These are phyloP conservation scores for Starmerella sp. DNA, from an alignment of 805 yeast genomes.

Conservation along the genomic window DNA sequence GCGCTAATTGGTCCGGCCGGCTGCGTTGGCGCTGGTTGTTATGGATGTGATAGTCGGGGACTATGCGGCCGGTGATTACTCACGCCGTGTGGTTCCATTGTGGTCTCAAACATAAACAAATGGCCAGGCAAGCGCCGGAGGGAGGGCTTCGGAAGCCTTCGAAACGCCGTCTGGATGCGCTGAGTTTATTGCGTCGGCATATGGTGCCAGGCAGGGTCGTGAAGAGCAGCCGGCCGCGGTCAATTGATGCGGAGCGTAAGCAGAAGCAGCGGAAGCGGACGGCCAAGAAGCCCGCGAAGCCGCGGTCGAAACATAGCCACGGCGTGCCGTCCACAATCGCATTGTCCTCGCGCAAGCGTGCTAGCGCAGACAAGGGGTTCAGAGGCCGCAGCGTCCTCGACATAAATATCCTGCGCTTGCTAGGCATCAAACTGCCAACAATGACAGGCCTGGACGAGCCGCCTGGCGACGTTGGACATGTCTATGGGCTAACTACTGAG, in stretches of 20 bases:
- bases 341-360: not conserved
- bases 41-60: not conserved
- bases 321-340: not conserved
- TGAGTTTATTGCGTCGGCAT: not conserved
- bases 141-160: not conserved
- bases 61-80: not conserved
- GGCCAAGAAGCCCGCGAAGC: no score
- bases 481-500: constrained; percentile 1
- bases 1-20: not conserved
- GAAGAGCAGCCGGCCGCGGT: not conserved
- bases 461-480: not conserved
- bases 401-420: constrained; percentile 8
- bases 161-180: not conserved
- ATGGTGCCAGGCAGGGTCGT: not conserved
- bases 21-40: no score
- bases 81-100: not conserved
- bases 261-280: not conserved
- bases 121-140: not conserved
- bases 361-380: not conserved
- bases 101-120: not conserved
- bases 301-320: no score
- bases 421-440: constrained; percentile 4
- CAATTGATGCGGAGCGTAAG: not conserved
- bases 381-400: constrained; percentile 6
- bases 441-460: constrained; percentile 4